A percentile compares a stretch with the other conserved stretches of the same genome.
Evolutionary conservation across 129 eudicot species (phyloP).

Genomic region (Saussurea involucrata): DNA sequence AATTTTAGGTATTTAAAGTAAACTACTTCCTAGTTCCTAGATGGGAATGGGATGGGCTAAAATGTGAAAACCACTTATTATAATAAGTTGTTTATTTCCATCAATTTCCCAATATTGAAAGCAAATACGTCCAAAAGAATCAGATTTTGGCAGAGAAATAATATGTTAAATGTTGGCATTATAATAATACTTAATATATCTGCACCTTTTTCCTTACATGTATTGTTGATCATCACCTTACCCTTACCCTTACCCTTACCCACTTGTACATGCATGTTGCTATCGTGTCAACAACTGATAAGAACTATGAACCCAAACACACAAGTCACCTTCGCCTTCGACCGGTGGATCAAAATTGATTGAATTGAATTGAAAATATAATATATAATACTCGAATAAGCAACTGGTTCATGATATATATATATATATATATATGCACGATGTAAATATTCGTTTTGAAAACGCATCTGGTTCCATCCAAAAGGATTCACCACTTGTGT

Average conservation of each 20-base stretch:
- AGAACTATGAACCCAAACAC: neutral
- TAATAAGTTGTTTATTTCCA: too few relatives aligned
- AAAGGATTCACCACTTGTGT: neutral
- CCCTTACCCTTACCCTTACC: too few relatives aligned
- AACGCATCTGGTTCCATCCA: too few relatives aligned
- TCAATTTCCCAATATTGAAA: too few relatives aligned
- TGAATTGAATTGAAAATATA: neutral
- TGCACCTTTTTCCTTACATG: neutral
- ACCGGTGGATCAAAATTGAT: neutral
- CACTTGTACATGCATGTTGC: conserved; percentile 4
- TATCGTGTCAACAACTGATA: neutral
- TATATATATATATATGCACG: conserved; percentile 2
- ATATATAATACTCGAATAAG: too few relatives aligned
- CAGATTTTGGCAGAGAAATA: too few relatives aligned
- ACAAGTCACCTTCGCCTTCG: conserved; percentile 9
- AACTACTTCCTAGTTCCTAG: too few relatives aligned
- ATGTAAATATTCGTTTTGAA: neutral
- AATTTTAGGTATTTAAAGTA: too few relatives aligned
- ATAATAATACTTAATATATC: neutral
- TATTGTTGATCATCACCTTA: neutral
- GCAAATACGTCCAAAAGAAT: conserved; percentile 8
- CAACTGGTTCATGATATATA: too few relatives aligned
- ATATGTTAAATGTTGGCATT: neutral
- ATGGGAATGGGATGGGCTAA: too few relatives aligned
- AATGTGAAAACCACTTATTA: too few relatives aligned